Conservation (phyloP, 2,329 filamentous ascomycete species). For the Albifimbria verrucaria region DNA sequence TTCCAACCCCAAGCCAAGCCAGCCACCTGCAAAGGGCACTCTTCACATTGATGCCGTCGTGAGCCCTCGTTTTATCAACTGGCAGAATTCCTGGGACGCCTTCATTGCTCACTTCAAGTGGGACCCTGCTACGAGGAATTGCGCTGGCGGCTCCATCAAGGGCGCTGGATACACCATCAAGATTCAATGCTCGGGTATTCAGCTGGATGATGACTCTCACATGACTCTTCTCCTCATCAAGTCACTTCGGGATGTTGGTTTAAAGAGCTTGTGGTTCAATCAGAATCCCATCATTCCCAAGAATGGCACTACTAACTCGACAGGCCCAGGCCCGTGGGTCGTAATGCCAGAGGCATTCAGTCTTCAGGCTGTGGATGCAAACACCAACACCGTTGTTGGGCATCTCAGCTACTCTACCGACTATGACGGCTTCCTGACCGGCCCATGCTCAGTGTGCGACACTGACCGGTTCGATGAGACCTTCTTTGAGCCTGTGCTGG, state of each 20-base stretch:
- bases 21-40: slow-evolving; percentile 22
- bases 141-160: slow-evolving; percentile 26
- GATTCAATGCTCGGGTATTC: slow-evolving; percentile 32
- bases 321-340: slow-evolving; percentile 29
- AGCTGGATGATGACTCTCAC: slow-evolving; percentile 35
- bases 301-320: slow-evolving; percentile 23
- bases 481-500: slow-evolving; percentile 35
- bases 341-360: slow-evolving; percentile 36
- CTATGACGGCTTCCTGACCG: slow-evolving; percentile 33
- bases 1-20: background rate
- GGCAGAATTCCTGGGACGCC: slow-evolving; percentile 33
- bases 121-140: slow-evolving; percentile 33
- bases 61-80: slow-evolving; percentile 37
- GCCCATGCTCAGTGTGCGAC: slow-evolving; percentile 33
- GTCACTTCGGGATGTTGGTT: slow-evolving; percentile 32
- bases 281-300: slow-evolving; percentile 34
- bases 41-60: slow-evolving; percentile 28
- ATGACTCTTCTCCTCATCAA: slow-evolving; percentile 37
- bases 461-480: slow-evolving; percentile 29
- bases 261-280: slow-evolving; percentile 37
- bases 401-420: slow-evolving; percentile 34
- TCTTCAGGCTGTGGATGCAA: slow-evolving; percentile 28
- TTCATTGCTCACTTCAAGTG: slow-evolving; percentile 39
- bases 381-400: slow-evolving; percentile 28
- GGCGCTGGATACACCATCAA: slow-evolving; percentile 34